Percentiles rank a stretch among this genome's conserved stretches.
phyloP scores from a whole-genome alignment of 2,329 filamentous ascomycete species.

The Drechslerella coelobrocha region DNA sequence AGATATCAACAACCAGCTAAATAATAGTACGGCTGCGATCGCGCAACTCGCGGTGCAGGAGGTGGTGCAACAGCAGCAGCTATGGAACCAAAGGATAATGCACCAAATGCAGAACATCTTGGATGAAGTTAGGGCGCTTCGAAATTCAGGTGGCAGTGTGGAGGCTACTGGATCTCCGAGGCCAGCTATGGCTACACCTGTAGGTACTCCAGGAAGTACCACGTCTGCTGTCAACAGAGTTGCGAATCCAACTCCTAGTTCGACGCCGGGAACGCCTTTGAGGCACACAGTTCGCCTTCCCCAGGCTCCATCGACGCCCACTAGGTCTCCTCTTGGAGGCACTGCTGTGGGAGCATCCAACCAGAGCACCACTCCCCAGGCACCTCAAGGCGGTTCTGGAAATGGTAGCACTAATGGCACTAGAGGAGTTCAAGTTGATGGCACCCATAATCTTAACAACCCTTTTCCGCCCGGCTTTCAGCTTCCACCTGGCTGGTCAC shows the following conservation, averaged over 20 bases:
- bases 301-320: neutral
- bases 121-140: constrained; percentile 13
- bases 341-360: neutral
- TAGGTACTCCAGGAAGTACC: neutral
- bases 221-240: neutral
- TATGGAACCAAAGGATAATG: constrained; percentile 15
- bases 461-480: constrained; percentile 32
- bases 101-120: constrained; percentile 15
- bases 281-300: neutral
- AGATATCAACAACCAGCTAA: constrained; percentile 5
- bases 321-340: neutral
- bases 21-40: constrained; percentile 13
- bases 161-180: neutral
- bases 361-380: neutral
- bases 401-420: neutral
- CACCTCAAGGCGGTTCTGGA: neutral
- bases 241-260: neutral
- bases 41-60: constrained; percentile 19
- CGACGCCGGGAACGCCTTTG: neutral
- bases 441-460: neutral
- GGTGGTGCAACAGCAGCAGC: constrained; percentile 14
- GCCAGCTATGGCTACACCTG: neutral
- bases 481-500: constrained; percentile 46
- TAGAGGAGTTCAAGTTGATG: constrained; percentile 4
- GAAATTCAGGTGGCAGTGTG: neutral